Conservation (phyloP, 768 basidiomycete species). For the Mycena belliarum region DNA sequence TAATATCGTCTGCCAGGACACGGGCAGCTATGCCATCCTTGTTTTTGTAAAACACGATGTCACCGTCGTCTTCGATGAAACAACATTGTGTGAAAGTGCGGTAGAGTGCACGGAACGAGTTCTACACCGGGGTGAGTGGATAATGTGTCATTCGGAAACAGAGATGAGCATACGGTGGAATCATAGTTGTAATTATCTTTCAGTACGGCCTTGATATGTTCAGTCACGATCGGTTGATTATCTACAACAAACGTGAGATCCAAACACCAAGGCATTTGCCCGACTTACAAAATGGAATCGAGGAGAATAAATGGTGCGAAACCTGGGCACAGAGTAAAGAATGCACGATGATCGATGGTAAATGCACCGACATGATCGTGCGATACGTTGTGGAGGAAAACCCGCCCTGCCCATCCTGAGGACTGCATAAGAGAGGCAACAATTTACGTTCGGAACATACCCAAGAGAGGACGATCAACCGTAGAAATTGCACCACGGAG, state of each 20-base stretch:
- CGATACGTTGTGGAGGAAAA: constrained; percentile 56
- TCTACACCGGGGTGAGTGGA: constrained; percentile 15
- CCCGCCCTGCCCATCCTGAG: constrained; percentile 53
- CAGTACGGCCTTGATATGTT: constrained; percentile 48
- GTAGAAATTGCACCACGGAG: constrained; percentile 60
- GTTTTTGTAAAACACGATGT: constrained; percentile 57
- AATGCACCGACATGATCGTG: not conserved
- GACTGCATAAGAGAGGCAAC: not conserved
- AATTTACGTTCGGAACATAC: not conserved
- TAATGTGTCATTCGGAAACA: not conserved
- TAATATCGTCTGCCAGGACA: constrained; percentile 9
- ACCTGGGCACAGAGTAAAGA: constrained; percentile 35
- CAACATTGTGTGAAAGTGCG: constrained; percentile 59
- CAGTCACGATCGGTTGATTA: constrained; percentile 49
- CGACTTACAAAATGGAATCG: constrained; percentile 58
- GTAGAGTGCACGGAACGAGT: constrained; percentile 48
- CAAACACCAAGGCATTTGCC: constrained; percentile 1
- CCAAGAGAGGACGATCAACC: constrained; percentile 57
- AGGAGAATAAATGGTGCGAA: constrained; percentile 61
- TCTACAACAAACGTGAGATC: constrained; percentile 32
- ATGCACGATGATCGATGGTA: not conserved
- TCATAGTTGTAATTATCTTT: constrained; percentile 60
- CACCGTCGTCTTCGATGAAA: constrained; percentile 59
- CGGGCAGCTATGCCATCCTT: constrained; percentile 40
- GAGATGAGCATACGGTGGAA: constrained; percentile 43